Conservation (phyloP, 1,284 basidiomycete genomes). For the Irpex sp. region DNA sequence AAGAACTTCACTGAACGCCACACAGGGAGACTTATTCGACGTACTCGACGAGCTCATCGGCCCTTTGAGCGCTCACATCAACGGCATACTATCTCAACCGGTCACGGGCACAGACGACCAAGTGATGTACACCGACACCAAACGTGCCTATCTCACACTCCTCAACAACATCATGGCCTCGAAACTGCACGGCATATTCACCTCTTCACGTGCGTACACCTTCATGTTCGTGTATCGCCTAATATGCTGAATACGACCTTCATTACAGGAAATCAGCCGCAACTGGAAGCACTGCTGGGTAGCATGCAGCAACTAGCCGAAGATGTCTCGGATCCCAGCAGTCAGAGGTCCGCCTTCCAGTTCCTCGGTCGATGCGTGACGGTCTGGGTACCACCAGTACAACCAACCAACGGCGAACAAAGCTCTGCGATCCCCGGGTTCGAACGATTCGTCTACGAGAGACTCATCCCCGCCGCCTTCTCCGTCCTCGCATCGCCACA, state of each 20-base stretch:
- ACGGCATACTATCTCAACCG: slow-evolving; percentile 77
- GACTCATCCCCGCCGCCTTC: slow-evolving; percentile 82
- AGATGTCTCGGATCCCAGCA: slow-evolving; percentile 68
- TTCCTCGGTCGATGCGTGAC: slow-evolving; percentile 79
- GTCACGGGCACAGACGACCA: slow-evolving; percentile 91
- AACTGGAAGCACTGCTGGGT: slow-evolving; percentile 69
- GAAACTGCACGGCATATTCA: slow-evolving; percentile 82
- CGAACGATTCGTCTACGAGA: slow-evolving; percentile 90
- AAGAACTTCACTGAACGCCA: slow-evolving; percentile 34
- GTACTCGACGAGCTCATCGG: slow-evolving; percentile 91
- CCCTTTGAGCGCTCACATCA: slow-evolving; percentile 84
- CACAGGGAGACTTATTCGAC: slow-evolving; percentile 61
- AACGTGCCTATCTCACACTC: slow-evolving; percentile 86
- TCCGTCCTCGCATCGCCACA: slow-evolving; percentile 74
- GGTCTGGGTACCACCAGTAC: slow-evolving; percentile 72
- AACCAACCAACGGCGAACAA: slow-evolving; percentile 23
- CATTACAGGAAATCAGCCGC: slow-evolving; percentile 71
- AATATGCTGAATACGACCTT: background rate
- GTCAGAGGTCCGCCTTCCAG: slow-evolving; percentile 79
- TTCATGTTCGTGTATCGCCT: background rate
- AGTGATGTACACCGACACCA: slow-evolving; percentile 80
- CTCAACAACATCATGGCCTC: slow-evolving; percentile 82
- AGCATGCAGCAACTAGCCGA: slow-evolving; percentile 77
- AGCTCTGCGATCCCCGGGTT: slow-evolving; percentile 80
- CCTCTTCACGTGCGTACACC: slow-evolving; percentile 71